These are phyloP conservation scores for Colletotrichum kahawae DNA, from an alignment of 2,329 filamentous ascomycete genomes.

Conservation along the genomic window DNA sequence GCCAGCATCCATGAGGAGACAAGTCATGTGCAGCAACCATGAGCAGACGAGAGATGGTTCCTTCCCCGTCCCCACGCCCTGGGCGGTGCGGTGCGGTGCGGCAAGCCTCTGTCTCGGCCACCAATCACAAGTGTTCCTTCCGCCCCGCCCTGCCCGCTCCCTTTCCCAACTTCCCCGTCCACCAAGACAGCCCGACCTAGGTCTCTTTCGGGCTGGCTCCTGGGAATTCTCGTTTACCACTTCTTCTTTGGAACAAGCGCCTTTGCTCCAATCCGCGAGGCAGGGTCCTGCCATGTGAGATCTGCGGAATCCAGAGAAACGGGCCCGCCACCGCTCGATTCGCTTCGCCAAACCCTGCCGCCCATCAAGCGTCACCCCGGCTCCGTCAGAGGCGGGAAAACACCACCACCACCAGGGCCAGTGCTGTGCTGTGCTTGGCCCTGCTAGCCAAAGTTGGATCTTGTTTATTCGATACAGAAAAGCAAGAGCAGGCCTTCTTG, in stretches of 20 bases:
- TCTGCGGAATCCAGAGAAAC: slow-evolving; percentile 22
- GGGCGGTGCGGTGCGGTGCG: neutral
- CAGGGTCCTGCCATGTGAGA: slow-evolving; percentile 19
- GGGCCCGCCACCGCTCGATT: slow-evolving; percentile 7
- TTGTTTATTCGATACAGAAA: slow-evolving; percentile 14
- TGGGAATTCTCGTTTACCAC: slow-evolving; percentile 20
- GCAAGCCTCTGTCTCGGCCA: neutral
- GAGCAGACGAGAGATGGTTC: neutral
- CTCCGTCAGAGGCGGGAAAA: neutral
- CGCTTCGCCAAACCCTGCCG: slow-evolving; percentile 5
- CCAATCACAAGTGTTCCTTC: neutral
- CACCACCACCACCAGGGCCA: neutral
- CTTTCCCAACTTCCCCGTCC: neutral
- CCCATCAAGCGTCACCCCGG: neutral
- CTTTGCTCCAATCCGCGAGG: neutral
- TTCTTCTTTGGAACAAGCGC: slow-evolving; percentile 19
- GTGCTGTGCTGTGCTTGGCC: neutral
- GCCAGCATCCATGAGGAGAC: neutral
- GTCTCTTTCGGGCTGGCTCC: neutral
- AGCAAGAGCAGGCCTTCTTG: neutral
- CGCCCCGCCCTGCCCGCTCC: slow-evolving; percentile 5
- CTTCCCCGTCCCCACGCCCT: neutral
- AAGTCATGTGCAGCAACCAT: neutral
- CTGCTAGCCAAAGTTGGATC: neutral
- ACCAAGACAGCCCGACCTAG: slow-evolving; percentile 1